Percentiles rank a stretch among this genome's conserved stretches.
These are phyloP conservation scores for Silene latifolia DNA, from an alignment of 148 eudicot species.

Conservation along the genomic window DNA sequence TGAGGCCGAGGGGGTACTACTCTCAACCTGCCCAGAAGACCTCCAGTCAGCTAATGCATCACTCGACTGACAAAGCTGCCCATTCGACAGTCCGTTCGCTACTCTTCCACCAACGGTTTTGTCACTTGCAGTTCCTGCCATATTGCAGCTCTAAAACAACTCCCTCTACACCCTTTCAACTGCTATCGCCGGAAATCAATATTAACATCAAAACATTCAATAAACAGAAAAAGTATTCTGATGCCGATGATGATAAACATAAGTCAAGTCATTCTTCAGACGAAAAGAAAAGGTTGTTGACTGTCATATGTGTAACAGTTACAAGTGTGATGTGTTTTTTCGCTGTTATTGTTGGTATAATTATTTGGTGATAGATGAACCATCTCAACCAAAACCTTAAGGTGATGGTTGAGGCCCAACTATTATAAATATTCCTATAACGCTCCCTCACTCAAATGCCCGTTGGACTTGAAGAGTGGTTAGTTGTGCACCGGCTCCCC, in stretches of 20 bases:
- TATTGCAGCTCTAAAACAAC: conserved; percentile 32
- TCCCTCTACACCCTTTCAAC: conserved; percentile 34
- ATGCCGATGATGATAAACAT: conserved; percentile 6
- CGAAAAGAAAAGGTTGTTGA: background rate
- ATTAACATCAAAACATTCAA: background rate
- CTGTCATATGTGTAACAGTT: no score
- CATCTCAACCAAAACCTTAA: no score
- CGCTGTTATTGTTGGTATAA: no score
- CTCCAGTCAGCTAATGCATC: conserved; percentile 71
- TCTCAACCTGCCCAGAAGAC: no score
- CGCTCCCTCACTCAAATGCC: no score
- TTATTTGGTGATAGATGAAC: no score
- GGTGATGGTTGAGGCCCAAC: no score
- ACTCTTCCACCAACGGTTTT: conserved; percentile 58
- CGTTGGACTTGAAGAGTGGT: no score
- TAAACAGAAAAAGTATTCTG: background rate
- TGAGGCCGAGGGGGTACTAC: no score
- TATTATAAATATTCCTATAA: no score
- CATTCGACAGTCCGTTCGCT: conserved; percentile 47
- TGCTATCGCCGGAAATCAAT: conserved; percentile 33
- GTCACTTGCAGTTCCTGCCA: conserved; percentile 69
- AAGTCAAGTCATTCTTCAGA: background rate
- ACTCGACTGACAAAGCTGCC: conserved; percentile 53
- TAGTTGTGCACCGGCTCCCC: no score
- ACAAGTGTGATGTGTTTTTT: no score